Evolutionary conservation across 1,139 yeast species (phyloP).

Genomic region (Spencermartinsiella ligniputridi): DNA sequence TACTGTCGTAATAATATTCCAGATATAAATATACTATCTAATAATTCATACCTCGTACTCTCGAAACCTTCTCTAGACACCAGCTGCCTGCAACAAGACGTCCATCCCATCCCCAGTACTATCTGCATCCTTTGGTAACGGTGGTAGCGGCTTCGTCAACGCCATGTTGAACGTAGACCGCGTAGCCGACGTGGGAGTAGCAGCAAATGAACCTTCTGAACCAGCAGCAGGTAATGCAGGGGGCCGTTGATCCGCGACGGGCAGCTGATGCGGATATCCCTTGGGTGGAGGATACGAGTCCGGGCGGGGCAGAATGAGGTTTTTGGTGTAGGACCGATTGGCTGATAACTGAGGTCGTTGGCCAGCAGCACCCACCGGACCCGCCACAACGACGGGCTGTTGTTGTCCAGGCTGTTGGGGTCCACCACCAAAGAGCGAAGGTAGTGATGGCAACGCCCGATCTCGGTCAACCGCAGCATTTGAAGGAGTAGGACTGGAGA

Average conservation of each 20-base stretch:
- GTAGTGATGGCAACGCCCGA: slow-evolving; percentile 19
- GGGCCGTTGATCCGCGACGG: slow-evolving; percentile 28
- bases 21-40: neutral
- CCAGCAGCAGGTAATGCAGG: slow-evolving; percentile 27
- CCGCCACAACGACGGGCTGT: too few species aligned
- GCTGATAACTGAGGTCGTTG: slow-evolving; percentile 25
- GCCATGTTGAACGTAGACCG: slow-evolving; percentile 10
- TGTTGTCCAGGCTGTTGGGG: neutral
- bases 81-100: slow-evolving; percentile 32
- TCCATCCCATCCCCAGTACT: slow-evolving; percentile 28
- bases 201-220: slow-evolving; percentile 11
- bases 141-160: slow-evolving; percentile 32
- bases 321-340: slow-evolving; percentile 28
- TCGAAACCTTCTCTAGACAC: slow-evolving; percentile 19
- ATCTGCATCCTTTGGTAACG: slow-evolving; percentile 28
- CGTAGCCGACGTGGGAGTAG: slow-evolving; percentile 5
- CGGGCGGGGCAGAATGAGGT: slow-evolving; percentile 28
- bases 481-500: slow-evolving; percentile 22
- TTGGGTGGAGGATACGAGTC: slow-evolving; percentile 29
- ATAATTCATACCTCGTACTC: neutral
- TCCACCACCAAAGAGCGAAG: slow-evolving; percentile 14
- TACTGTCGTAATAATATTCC: too few species aligned
- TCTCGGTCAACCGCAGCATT: slow-evolving; percentile 6
- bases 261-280: slow-evolving; percentile 19
- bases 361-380: slow-evolving; percentile 2